Base-by-base conservation (phyloP, 2,329 filamentous ascomycete genomes). In the Iodosphaeria phyllophila region DNA sequence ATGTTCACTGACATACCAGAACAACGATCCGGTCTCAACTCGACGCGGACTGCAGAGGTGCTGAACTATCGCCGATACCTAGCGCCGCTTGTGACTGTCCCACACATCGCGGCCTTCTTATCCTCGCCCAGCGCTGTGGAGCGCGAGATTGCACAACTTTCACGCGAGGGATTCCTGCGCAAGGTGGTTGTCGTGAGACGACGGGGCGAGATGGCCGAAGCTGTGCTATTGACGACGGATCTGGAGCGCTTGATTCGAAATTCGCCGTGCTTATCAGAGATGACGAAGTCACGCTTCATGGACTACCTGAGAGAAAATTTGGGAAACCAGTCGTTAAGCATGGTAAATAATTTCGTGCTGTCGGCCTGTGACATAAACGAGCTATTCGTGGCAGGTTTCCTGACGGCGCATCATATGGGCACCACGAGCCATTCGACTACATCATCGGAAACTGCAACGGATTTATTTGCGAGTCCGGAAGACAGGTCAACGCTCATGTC, bases 1-100 rank as follows among this genome's bases (percentile, higher is more conserved):
- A 77, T 75, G 62, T 82, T 79, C 50, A 60, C 57, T 19, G 50
- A 61, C 2, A 51, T 80, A 8, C 74, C 74, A 3, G 54, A 59
- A 12, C 50, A 49, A 22, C 51, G 51, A 6, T 52, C 60, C 0
- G 73, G 74, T 13, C 68, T 82, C 59, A 64, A 58, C 35, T 72
- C 68, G 5, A 63, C 60, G 12, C 56, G 70, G 8, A 67, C 70
- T 9, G 56, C 72, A 3, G 64, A 74, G 37, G 50, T 76, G 10
- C 53, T 80, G 26, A 66, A 70, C 32, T 71, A 64, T 40, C 58
- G 74, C 11, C 48, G 46, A 16, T 47, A 47, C 9, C 44, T 78
- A 19, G 72, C 77, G 7, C 68, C 67, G 0, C 52, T 80, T 13
- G 66, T 75, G 5, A 74, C 69, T 1, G 45, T 70, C 12, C 62